Evolutionary conservation across 225 moss, liverwort and hornwort species (phyloP), one percentile per base, ranked within the genome.

Genomic region (Polytrichum commune): DNA sequence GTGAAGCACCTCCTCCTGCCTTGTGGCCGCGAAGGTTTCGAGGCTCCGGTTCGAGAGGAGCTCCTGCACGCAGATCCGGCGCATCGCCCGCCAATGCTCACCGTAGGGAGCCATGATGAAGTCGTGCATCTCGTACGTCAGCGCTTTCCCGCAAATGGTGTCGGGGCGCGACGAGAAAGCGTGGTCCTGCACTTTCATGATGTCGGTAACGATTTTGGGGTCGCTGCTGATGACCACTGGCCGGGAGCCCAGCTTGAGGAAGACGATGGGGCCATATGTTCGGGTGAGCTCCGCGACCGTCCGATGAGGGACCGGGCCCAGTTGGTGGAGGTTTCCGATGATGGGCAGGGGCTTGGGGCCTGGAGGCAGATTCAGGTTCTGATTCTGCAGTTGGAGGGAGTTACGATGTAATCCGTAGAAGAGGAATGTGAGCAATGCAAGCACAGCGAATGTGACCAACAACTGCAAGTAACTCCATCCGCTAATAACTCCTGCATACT

Each of bases 261-360:
- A 86, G 56, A 80, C 65, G 5, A 86, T 71, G 0, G 86, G 76
- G 35, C 86, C 82, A 24, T 73, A 86, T 55, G 79, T 86, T 28
- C 75, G 19, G 6, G 55, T 64, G 29, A 86, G 62, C 9, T 64
- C 64, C 4, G 63, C 24, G 0, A 64, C 26, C 1, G 64, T 27
- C 4, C 4, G 3, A 13, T 46, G 46, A 29, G 29, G 23, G 19
- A 19, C 27, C 0, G 28, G 29, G 6, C 64, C 29, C n/a, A 22
- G 23, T 19, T 7, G 24, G 64, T 27, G 64, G 28, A 64, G 24
- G 64, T 64, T 64, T 27, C 64, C 64, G 4, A 64, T 27, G 27
- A 29, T 27, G 9, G 64, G 64, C 64, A 23, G 22, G 19, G 64
- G 64, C 5, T 30, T 64, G 8, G 64, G 64, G 8, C 64, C 64